Percentiles rank a stretch among this genome's conserved stretches.
Conservation (phyloP, 371 early-diverging fungal species). For the Blakeslea trispora region DNA sequence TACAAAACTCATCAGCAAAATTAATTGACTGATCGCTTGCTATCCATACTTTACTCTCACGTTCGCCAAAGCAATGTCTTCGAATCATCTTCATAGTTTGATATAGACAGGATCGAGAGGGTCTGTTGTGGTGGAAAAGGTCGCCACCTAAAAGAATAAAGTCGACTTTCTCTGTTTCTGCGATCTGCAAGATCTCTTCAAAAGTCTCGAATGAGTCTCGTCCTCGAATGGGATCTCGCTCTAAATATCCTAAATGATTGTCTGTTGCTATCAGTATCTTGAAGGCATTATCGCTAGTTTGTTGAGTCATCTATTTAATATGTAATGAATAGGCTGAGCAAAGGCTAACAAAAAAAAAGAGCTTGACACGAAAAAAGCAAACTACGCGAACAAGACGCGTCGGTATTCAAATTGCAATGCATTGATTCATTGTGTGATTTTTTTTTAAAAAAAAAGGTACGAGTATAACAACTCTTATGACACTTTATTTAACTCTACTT, state of each 20-base stretch:
- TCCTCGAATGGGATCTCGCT: slow-evolving; percentile 91
- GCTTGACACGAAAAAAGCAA: not conserved
- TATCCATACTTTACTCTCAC: slow-evolving; percentile 71
- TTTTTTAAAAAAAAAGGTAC: too few relatives aligned
- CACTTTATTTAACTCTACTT: too few relatives aligned
- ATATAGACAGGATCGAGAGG: slow-evolving; percentile 84
- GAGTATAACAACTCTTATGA: too few relatives aligned
- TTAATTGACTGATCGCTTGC: slow-evolving; percentile 76
- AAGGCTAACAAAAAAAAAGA: not conserved
- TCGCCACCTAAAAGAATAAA: slow-evolving; percentile 98
- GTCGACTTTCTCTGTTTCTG: slow-evolving; percentile 79
- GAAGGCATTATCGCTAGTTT: slow-evolving; percentile 14
- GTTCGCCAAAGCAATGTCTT: slow-evolving; percentile 83
- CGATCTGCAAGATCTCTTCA: slow-evolving; percentile 91
- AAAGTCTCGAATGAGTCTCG: slow-evolving; percentile 94
- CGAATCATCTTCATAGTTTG: slow-evolving; percentile 79
- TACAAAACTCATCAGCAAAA: slow-evolving; percentile 64
- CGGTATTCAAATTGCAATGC: not conserved
- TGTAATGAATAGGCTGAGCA: too few relatives aligned
- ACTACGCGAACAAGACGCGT: not conserved
- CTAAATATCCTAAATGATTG: slow-evolving; percentile 97
- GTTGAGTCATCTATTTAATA: not conserved
- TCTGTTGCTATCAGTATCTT: slow-evolving; percentile 90
- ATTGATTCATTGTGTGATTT: too few relatives aligned
- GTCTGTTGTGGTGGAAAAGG: slow-evolving; percentile 98